Conservation (phyloP, 371 early-diverging fungal species). For the Mucor racemosus region DNA sequence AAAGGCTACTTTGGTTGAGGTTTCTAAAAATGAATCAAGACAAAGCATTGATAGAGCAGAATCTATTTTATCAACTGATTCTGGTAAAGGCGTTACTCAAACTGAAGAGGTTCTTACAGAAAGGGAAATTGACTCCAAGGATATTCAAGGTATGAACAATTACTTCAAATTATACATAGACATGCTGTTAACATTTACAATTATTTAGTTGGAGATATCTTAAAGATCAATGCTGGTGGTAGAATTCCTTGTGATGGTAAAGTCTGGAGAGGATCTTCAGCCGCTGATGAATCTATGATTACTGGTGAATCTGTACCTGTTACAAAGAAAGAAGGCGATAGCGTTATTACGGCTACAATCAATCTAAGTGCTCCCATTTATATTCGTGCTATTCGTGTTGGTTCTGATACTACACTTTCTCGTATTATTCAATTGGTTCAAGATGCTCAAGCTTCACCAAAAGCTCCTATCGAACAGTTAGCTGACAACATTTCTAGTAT, state of each 20-base stretch:
- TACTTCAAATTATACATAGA: not conserved
- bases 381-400: constrained; percentile 63
- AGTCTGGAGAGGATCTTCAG: constrained; percentile 61
- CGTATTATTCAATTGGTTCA: constrained; percentile 71
- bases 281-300: constrained; percentile 81
- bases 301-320: constrained; percentile 86
- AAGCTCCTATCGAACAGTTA: constrained; percentile 68
- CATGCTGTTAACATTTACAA: constrained; percentile 1
- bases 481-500: constrained; percentile 69
- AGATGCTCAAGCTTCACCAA: constrained; percentile 71
- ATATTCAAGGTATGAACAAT: constrained; percentile 50
- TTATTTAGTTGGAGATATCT: constrained; percentile 61
- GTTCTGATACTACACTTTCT: constrained; percentile 65
- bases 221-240: constrained; percentile 69
- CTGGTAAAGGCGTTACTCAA: constrained; percentile 5
- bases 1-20: constrained; percentile 55
- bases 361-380: constrained; percentile 60
- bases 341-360: constrained; percentile 66
- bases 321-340: constrained; percentile 56
- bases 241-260: constrained; percentile 75
- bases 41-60: not conserved
- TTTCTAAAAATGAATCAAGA: not conserved
- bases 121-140: constrained; percentile 45
- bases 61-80: not conserved
- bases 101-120: constrained; percentile 27